Conservation (phyloP, 2,329 filamentous ascomycete species). For the Monosporascus sp. region DNA sequence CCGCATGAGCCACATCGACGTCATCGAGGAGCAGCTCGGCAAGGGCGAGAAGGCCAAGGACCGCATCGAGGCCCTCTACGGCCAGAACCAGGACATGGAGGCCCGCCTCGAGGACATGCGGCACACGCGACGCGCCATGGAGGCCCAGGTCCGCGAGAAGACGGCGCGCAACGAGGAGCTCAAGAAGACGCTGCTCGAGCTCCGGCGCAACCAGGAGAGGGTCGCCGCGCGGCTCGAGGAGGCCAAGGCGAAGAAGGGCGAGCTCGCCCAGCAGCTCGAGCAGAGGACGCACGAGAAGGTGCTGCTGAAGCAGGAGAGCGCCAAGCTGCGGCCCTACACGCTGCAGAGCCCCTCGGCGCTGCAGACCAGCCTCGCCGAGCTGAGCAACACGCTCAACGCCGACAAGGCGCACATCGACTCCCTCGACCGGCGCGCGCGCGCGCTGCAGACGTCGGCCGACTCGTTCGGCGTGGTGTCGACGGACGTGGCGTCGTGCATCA, state of each 20-base stretch:
- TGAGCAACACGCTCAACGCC: constrained; percentile 69
- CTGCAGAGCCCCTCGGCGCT: constrained; percentile 80
- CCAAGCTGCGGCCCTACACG: constrained; percentile 87
- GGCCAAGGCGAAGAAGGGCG: constrained; percentile 72
- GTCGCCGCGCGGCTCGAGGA: constrained; percentile 79
- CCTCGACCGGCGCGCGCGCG: constrained; percentile 80
- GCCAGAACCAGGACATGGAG: constrained; percentile 84
- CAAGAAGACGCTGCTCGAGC: constrained; percentile 73
- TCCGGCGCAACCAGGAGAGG: constrained; percentile 75
- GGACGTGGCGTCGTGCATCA: constrained; percentile 84
- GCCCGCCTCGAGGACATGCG: constrained; percentile 74
- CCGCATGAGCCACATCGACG: constrained; percentile 81
- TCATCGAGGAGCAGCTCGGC: constrained; percentile 93
- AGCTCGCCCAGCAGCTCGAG: constrained; percentile 67
- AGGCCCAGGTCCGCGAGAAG: constrained; percentile 78
- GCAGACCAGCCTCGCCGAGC: constrained; percentile 74
- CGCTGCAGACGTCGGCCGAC: constrained; percentile 85
- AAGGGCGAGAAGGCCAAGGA: constrained; percentile 80
- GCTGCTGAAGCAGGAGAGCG: constrained; percentile 73
- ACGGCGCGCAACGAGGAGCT: constrained; percentile 80
- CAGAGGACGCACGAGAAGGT: constrained; percentile 66
- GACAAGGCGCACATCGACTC: constrained; percentile 84
- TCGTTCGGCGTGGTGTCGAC: constrained; percentile 79
- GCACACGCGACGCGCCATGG: constrained; percentile 72
- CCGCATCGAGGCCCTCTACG: constrained; percentile 79